Percentiles rank a stretch among this genome's conserved stretches.
Evolutionary conservation across 306 rosid species (phyloP).

Genomic region (Sophora flavescens): DNA sequence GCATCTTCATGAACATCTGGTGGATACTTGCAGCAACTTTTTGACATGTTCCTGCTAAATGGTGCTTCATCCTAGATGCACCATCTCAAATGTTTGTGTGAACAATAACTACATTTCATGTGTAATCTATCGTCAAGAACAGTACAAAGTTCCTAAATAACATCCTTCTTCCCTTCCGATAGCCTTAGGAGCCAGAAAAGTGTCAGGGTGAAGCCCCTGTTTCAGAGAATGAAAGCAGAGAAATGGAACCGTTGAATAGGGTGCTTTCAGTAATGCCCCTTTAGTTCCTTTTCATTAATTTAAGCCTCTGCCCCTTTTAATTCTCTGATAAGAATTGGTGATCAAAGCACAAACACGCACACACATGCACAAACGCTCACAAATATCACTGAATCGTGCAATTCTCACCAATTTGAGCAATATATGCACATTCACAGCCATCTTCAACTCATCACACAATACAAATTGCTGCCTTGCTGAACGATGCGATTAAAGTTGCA

Average conservation of each 20-base stretch:
- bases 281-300: neutral
- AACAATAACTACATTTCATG: neutral
- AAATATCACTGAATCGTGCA: neutral
- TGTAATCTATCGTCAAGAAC: neutral
- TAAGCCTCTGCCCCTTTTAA: neutral
- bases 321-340: neutral
- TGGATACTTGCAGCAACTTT: neutral
- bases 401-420: neutral
- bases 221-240: neutral
- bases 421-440: neutral
- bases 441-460: neutral
- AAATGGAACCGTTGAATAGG: neutral
- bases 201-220: neutral
- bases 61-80: neutral
- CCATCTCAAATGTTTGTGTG: neutral
- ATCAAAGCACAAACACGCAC: no score
- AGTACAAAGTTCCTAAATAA: neutral
- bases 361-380: no score
- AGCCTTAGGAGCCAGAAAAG: neutral
- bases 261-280: neutral
- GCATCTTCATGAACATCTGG: neutral
- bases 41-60: neutral
- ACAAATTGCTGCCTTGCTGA: neutral
- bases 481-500: neutral
- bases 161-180: neutral